Conservation (phyloP, 2,329 filamentous ascomycete species). For the Pseudonectria foliicola region DNA sequence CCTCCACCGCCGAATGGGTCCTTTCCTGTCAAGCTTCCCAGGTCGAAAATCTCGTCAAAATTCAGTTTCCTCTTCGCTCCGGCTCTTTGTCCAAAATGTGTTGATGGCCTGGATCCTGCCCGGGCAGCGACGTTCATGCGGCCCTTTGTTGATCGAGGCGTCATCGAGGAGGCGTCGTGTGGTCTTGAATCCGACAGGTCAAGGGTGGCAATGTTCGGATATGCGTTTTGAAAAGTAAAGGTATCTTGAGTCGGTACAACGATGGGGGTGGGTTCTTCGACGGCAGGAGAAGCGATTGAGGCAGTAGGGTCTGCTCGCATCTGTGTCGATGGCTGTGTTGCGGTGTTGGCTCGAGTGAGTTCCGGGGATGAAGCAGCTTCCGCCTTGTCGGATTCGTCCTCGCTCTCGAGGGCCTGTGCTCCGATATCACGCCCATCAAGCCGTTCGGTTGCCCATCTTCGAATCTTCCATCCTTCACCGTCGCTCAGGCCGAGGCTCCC, state of each 20-base stretch:
- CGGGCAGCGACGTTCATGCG: constrained; percentile 21
- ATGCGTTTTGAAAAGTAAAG: constrained; percentile 64
- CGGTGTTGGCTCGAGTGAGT: constrained; percentile 40
- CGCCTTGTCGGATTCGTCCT: constrained; percentile 60
- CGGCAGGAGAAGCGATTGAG: constrained; percentile 18
- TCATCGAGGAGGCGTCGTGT: constrained; percentile 29
- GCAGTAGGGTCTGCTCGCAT: constrained; percentile 20
- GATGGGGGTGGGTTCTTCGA: constrained; percentile 31
- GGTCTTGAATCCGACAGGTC: constrained; percentile 47
- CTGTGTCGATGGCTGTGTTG: constrained; percentile 27
- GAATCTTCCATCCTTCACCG: constrained; percentile 63
- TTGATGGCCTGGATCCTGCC: constrained; percentile 19
- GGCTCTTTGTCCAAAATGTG: constrained; percentile 53
- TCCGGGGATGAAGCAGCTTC: constrained; percentile 55
- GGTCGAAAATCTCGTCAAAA: constrained; percentile 67
- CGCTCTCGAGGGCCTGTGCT: constrained; percentile 53
- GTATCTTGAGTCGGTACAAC: constrained; percentile 49
- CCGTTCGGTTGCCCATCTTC: constrained; percentile 61
- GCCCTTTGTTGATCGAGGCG: constrained; percentile 21
- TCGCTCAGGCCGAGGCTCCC: constrained; percentile 71
- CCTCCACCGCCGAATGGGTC: constrained; percentile 45
- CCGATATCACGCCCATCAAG: constrained; percentile 54
- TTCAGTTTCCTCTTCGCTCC: constrained; percentile 69
- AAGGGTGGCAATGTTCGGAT: constrained; percentile 54
- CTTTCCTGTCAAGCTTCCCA: constrained; percentile 54